These are phyloP conservation scores for Sporothrix schenckii DNA, from an alignment of 2,329 filamentous ascomycete genomes.

Conservation along the genomic window DNA sequence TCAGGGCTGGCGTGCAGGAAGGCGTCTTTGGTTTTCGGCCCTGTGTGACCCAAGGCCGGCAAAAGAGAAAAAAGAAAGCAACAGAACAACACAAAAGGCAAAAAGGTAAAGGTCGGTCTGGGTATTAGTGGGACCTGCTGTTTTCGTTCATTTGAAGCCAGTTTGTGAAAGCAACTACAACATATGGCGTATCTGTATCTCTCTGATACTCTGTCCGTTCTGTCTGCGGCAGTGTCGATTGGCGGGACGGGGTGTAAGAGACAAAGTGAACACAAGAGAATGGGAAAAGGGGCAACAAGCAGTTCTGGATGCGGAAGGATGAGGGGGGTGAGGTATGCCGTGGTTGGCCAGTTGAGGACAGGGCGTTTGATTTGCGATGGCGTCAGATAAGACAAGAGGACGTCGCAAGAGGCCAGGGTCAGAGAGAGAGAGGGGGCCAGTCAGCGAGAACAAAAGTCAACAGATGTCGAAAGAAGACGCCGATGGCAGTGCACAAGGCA, in stretches of 20 bases:
- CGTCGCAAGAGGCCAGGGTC: slow-evolving; percentile 19
- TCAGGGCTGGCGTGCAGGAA: slow-evolving; percentile 24
- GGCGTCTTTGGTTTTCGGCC: slow-evolving; percentile 1
- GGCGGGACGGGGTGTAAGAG: slow-evolving; percentile 23
- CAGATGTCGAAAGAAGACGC: not conserved
- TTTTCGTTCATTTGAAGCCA: not conserved
- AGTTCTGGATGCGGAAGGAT: not conserved
- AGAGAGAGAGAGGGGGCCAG: not conserved
- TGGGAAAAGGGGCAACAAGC: slow-evolving; percentile 5
- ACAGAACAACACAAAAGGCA: not conserved
- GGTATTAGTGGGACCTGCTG: slow-evolving; percentile 19
- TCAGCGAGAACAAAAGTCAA: not conserved
- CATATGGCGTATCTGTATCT: slow-evolving; percentile 1
- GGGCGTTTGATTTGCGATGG: slow-evolving; percentile 32
- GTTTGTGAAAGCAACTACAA: not conserved
- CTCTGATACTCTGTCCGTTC: not conserved
- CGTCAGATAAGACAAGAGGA: slow-evolving; percentile 35
- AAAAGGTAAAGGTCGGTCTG: slow-evolving; percentile 25
- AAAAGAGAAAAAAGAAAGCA: slow-evolving; percentile 17
- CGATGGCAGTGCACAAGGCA: slow-evolving; percentile 8
- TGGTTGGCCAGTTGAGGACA: slow-evolving; percentile 14
- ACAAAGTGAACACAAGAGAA: slow-evolving; percentile 9
- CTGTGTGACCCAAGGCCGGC: not conserved
- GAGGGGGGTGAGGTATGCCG: slow-evolving; percentile 20
- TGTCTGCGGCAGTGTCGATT: not conserved